phyloP scores from a whole-genome alignment of 306 rosid species.

The Medicago lupulina region DNA sequence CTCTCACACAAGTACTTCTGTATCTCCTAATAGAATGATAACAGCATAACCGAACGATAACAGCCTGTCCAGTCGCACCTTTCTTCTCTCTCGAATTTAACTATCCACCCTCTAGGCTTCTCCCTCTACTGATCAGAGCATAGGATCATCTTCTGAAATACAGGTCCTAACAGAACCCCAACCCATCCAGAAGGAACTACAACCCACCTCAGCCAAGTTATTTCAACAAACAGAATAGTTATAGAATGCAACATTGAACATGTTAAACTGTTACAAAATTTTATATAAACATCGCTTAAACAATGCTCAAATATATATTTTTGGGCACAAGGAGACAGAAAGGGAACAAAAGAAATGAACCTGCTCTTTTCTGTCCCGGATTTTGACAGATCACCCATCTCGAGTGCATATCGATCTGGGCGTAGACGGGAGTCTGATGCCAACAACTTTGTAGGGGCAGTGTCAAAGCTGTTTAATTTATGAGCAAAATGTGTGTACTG shows the following conservation, averaged over 20 bases:
- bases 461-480: constrained; percentile 83
- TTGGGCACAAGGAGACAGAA: not conserved
- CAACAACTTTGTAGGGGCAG: constrained; percentile 76
- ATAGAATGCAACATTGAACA: constrained; percentile 17
- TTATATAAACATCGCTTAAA: constrained; percentile 28
- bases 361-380: constrained; percentile 89
- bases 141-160: constrained; percentile 4
- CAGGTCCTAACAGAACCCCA: constrained; percentile 9
- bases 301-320: constrained; percentile 14
- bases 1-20: not conserved
- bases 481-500: constrained; percentile 92
- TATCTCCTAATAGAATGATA: not conserved
- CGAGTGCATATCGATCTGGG: constrained; percentile 91
- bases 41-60: not conserved
- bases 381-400: constrained; percentile 84
- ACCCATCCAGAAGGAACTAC: constrained; percentile 3
- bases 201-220: constrained; percentile 31
- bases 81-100: not conserved
- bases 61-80: not conserved
- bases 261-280: constrained; percentile 20
- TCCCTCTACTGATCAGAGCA: not conserved
- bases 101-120: not conserved
- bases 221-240: not conserved
- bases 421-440: constrained; percentile 94
- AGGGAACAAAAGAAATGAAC: constrained; percentile 47